Evolutionary conservation across 2,329 filamentous ascomycete genomes (phyloP).

Genomic region (Calonectria fujianensis): DNA sequence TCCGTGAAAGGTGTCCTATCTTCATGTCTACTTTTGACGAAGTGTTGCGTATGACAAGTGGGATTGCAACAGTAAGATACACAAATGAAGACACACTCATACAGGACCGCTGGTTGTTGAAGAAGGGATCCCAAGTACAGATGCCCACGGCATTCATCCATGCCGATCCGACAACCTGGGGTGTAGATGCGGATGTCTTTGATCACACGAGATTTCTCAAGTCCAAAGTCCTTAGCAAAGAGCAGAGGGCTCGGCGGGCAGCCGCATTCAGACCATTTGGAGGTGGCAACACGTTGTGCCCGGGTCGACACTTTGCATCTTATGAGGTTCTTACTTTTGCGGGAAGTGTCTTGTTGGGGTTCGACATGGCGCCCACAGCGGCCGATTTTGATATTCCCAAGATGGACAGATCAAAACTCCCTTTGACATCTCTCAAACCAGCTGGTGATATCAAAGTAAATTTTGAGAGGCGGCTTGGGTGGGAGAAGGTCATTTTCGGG

Average conservation of each 20-base stretch:
- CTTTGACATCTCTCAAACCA: slow-evolving; percentile 46
- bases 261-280: slow-evolving; percentile 49
- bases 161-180: slow-evolving; percentile 45
- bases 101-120: slow-evolving; percentile 43
- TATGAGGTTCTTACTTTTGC: slow-evolving; percentile 47
- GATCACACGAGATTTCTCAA: slow-evolving; percentile 47
- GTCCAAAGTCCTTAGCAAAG: slow-evolving; percentile 38
- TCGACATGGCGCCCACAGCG: slow-evolving; percentile 40
- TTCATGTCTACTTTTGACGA: slow-evolving; percentile 49
- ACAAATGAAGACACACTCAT: slow-evolving; percentile 46
- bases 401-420: slow-evolving; percentile 47
- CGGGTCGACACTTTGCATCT: slow-evolving; percentile 45
- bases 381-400: slow-evolving; percentile 36
- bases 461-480: slow-evolving; percentile 29
- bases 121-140: slow-evolving; percentile 49
- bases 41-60: slow-evolving; percentile 46
- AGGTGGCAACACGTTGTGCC: slow-evolving; percentile 46
- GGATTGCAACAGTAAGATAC: slow-evolving; percentile 47
- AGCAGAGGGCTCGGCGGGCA: slow-evolving; percentile 39
- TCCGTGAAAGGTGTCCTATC: slow-evolving; percentile 42
- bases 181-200: slow-evolving; percentile 42
- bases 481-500: slow-evolving; percentile 18
- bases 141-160: slow-evolving; percentile 51
- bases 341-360: slow-evolving; percentile 42
- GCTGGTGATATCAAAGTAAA: slow-evolving; percentile 33